A percentile compares a stretch with the other conserved stretches of the same genome.
Conservation (phyloP, 2,329 filamentous ascomycete genomes). For the Coniella vitis region DNA sequence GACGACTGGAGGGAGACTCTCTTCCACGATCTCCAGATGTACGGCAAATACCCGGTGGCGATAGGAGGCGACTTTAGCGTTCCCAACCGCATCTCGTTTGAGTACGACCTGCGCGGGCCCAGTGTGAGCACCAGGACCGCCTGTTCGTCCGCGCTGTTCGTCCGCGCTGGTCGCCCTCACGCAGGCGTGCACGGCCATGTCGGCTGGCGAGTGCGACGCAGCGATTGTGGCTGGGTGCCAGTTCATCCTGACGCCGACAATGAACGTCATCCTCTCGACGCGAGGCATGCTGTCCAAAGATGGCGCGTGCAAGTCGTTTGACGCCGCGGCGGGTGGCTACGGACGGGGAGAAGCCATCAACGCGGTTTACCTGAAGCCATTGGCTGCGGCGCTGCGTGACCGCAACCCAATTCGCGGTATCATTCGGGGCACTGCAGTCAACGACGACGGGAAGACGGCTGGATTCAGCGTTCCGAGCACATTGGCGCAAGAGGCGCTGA, state of each 20-base stretch:
- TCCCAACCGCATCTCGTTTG: constrained; percentile 28
- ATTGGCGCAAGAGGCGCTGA: constrained; percentile 26
- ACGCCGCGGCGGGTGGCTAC: not conserved
- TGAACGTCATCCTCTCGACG: constrained; percentile 25
- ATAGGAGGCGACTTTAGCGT: constrained; percentile 26
- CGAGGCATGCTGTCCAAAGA: constrained; percentile 12
- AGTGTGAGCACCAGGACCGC: constrained; percentile 29
- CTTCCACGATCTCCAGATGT: not conserved
- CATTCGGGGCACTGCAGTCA: not conserved
- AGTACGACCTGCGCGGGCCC: constrained; percentile 27
- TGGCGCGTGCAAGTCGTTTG: constrained; percentile 9
- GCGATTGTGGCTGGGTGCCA: constrained; percentile 31
- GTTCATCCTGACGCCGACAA: constrained; percentile 27
- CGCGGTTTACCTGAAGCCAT: not conserved
- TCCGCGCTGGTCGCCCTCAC: constrained; percentile 30
- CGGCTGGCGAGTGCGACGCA: constrained; percentile 23
- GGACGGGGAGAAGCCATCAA: constrained; percentile 23
- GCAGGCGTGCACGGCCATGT: constrained; percentile 23
- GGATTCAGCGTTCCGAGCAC: constrained; percentile 34
- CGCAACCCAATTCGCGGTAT: not conserved
- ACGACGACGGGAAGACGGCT: not conserved
- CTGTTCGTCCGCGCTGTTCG: no score
- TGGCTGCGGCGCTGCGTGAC: not conserved
- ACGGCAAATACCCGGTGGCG: constrained; percentile 4
- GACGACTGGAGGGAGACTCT: not conserved